Evolutionary conservation across 2,329 filamentous ascomycete species (phyloP), one percentile per base, ranked within the genome.

Genomic region (Colletotrichum scovillei): DNA sequence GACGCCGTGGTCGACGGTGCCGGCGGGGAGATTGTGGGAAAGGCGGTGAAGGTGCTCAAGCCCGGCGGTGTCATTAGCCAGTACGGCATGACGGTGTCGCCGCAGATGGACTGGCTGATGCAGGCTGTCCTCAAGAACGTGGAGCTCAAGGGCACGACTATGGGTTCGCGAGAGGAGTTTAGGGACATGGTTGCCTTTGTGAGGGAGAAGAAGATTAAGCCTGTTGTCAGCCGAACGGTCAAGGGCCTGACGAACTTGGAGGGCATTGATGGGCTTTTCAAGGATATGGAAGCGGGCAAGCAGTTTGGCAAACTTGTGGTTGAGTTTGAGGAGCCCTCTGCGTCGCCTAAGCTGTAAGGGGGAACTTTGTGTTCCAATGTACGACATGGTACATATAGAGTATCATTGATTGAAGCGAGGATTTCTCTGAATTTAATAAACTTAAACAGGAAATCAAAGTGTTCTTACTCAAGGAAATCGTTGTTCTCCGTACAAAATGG

Each of bases 221-320:
- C 96, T 0, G 87, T 98, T 4, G 89, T 98, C 1, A 97, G 93
- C 75, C 89, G 92, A 65, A 90, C 92, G 0, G 90, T 94, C 16
- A 90, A 90, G 76, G 94, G 94, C 0, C 83, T 98, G 76, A 91
- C 93, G 65, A 92, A 95, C 77, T 77, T 97, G 7, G 87, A 91
- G n/a, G 92, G 86, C n/a, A 94, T 98, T 67, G 91, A 98, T 73
- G 87, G 86, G 0, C 82, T 98, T 64, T 98, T 98, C 80, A 92
- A 94, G 53, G 95, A 98, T 63, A 97, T 98, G 91, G 94, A 94
- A 80, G 89, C 91, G 6, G 94, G 93, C 0, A 91, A 85, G 75
- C 96, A 98, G 82, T 98, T 98, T 86, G 97, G 96, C 12, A 98
- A 98, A 84, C 82, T 98, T 77, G 95, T 98, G 1, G 90, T 98